Evolutionary conservation across 805 yeast species (phyloP), one percentile per base, ranked within the genome.

Genomic region (Jamesozyma hellenica): DNA sequence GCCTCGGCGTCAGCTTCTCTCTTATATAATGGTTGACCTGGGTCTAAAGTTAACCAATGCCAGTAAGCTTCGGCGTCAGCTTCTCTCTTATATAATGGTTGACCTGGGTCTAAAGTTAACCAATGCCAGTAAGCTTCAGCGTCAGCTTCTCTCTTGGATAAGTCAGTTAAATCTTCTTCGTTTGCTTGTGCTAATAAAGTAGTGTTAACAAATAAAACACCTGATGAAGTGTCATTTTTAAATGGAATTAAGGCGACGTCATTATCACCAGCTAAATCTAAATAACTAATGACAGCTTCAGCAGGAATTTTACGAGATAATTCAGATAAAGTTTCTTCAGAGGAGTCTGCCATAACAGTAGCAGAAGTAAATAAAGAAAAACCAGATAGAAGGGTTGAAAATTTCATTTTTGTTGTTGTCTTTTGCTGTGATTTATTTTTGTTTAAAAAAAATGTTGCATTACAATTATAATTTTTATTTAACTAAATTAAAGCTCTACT

Each of bases 1-100:
- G 54, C 51, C 10, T 47, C 49, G n/a, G 62, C 59, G 17, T 45
- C 42, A 10, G 60, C 58, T 12, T 57, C 61, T 44, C 60, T 51
- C 42, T 51, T 50, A 39, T 49, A 52, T 41, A 53, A 32, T 32
- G 55, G 55, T 39, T 53, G 55, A 40, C 59, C 59, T 17, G 44
- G 43, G 27, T 38, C 45, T 30, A 56, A 42, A 16, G 42, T 38
- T 21, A 56, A 41, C 54, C 59, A 53, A 33, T 53, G 53, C 53
- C 57, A 53, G 13, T 48, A 49, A 16, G 55, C 51, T 8, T 46
- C 51, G 15, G 62, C 59, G 25, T 44, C 42, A n/a, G 61, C 58
- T 8, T 57, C 60, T 43, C 60, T 51, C 40, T 51, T 50, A 42
- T 49, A 52, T 40, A 53, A 32, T 37, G 56, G 56, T 39, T 53